A percentile compares a stretch with the other conserved stretches of the same genome.
These are phyloP conservation scores for Fusarium foetens DNA, from an alignment of 2,329 filamentous ascomycete species.

Conservation along the genomic window DNA sequence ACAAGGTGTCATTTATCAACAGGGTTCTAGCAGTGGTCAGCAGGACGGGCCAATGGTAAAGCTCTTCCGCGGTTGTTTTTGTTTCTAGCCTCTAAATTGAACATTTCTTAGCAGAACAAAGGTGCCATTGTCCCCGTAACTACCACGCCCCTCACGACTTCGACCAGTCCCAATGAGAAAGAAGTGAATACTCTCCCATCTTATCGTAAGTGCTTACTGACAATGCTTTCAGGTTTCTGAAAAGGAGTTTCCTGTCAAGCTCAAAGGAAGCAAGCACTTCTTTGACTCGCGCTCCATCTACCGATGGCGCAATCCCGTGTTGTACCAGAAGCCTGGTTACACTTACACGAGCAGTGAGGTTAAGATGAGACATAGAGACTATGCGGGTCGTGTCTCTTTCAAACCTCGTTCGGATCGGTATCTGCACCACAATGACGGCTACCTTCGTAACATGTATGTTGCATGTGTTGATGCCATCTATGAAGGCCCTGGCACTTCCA, in stretches of 20 bases:
- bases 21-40: conserved; percentile 34
- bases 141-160: conserved; percentile 15
- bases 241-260: conserved; percentile 42
- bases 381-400: conserved; percentile 35
- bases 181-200: conserved; percentile 24
- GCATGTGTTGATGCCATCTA: conserved; percentile 42
- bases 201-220: conserved; percentile 7
- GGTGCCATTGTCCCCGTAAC: conserved; percentile 26
- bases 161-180: conserved; percentile 24
- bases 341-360: conserved; percentile 25
- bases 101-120: conserved; percentile 39
- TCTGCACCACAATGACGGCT: conserved; percentile 41
- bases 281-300: conserved; percentile 33
- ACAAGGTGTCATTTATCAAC: conserved; percentile 35
- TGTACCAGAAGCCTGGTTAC: conserved; percentile 41
- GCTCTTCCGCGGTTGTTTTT: conserved; percentile 44
- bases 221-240: conserved; percentile 23
- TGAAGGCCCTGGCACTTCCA: conserved; percentile 41
- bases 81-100: conserved; percentile 43
- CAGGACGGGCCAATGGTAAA: conserved; percentile 44
- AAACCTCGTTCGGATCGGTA: conserved; percentile 42
- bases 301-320: conserved; percentile 36
- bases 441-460: conserved; percentile 44
- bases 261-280: conserved; percentile 41
- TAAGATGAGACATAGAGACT: conserved; percentile 39